Percentiles rank a stretch among this genome's conserved stretches.
phyloP scores from a whole-genome alignment of 495 filamentous ascomycete species.

The Acidomyces sp. region DNA sequence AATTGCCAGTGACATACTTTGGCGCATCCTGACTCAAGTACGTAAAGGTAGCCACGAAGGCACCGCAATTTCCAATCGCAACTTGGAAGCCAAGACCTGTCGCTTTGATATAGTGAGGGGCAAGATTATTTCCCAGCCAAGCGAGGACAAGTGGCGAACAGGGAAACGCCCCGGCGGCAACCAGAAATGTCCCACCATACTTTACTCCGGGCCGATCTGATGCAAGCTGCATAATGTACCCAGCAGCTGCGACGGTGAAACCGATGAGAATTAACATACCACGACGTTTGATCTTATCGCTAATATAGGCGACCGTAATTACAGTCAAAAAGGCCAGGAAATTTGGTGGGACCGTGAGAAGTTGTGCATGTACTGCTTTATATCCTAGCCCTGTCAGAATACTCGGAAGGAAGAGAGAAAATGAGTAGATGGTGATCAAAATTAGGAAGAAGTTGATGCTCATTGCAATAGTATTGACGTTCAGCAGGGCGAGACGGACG shows the following conservation, averaged over 20 bases:
- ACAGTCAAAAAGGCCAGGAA: conserved; percentile 20
- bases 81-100: conserved; percentile 36
- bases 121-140: conserved; percentile 34
- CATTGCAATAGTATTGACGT: conserved; percentile 33
- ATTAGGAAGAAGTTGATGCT: conserved; percentile 34
- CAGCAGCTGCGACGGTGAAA: conserved; percentile 14
- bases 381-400: conserved; percentile 22
- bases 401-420: conserved; percentile 25
- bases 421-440: conserved; percentile 27
- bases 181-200: conserved; percentile 23
- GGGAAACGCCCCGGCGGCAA: conserved; percentile 22
- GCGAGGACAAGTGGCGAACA: conserved; percentile 23
- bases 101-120: conserved; percentile 38
- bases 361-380: conserved; percentile 15
- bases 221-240: conserved; percentile 24
- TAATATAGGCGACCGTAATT: conserved; percentile 10
- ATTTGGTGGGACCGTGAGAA: conserved; percentile 24
- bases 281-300: conserved; percentile 18
- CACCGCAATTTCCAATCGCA: conserved; percentile 36
- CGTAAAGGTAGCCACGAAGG: conserved; percentile 41
- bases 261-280: conserved; percentile 20
- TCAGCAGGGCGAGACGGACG: conserved; percentile 31
- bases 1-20: conserved; percentile 34
- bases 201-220: conserved; percentile 13
- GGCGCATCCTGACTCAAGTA: conserved; percentile 37